These are phyloP conservation scores for Parachlorella kessleri DNA, from an alignment of 139 green algal species.

Conservation along the genomic window DNA sequence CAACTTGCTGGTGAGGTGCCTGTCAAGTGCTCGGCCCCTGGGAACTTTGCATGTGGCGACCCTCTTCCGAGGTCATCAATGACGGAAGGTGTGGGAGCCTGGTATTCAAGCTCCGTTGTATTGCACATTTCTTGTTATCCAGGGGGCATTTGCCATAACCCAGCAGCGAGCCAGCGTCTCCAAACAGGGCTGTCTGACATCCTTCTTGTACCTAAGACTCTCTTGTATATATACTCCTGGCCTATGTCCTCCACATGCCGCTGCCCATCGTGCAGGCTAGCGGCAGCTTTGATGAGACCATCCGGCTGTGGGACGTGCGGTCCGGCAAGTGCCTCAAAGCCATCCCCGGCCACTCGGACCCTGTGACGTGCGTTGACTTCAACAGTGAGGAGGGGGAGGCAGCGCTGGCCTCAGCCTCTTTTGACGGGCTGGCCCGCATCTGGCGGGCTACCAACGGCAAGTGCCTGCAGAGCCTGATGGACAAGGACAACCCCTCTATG, in stretches of 20 bases:
- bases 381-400: slow-evolving; percentile 57
- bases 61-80: too few relatives aligned
- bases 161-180: too few relatives aligned
- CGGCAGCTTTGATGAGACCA: slow-evolving; percentile 91
- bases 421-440: slow-evolving; percentile 79
- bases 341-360: slow-evolving; percentile 92
- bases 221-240: too few relatives aligned
- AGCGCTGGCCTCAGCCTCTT: slow-evolving; percentile 73
- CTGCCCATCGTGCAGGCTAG: slow-evolving; percentile 80
- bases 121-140: too few relatives aligned
- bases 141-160: too few relatives aligned
- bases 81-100: too few relatives aligned
- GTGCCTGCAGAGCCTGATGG: slow-evolving; percentile 85
- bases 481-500: slow-evolving; percentile 72
- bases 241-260: too few relatives aligned
- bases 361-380: slow-evolving; percentile 84
- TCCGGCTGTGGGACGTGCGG: slow-evolving; percentile 86
- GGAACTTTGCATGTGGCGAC: background rate
- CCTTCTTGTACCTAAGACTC: too few relatives aligned
- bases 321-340: slow-evolving; percentile 58
- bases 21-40: background rate
- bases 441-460: slow-evolving; percentile 73
- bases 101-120: too few relatives aligned
- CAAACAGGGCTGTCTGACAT: too few relatives aligned
- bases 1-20: slow-evolving; percentile 70